Evolutionary conservation across 176 grass and related monocot genomes (phyloP).

Genomic region (Saccharum officinarum): DNA sequence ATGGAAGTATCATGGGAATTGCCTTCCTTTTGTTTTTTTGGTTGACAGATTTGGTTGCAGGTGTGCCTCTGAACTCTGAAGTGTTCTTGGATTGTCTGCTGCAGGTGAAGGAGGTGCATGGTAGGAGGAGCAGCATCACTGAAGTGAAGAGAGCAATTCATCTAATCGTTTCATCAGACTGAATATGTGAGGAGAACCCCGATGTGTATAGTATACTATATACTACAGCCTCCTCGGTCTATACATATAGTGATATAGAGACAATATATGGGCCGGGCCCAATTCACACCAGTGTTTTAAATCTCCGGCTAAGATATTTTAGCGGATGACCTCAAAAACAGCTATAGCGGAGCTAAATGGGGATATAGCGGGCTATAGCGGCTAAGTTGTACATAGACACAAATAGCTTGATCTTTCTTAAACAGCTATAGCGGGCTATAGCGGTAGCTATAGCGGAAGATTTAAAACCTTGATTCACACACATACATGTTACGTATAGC

Average conservation of each 20-base stretch:
- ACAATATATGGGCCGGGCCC: background rate
- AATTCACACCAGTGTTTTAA: background rate
- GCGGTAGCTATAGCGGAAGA: too few relatives aligned
- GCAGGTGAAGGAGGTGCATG: conserved; percentile 65
- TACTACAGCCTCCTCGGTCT: too few relatives aligned
- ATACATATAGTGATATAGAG: too few relatives aligned
- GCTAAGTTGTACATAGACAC: too few relatives aligned
- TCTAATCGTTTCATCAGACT: conserved; percentile 43
- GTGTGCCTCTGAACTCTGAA: background rate
- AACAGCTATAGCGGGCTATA: too few relatives aligned
- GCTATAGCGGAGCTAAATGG: too few relatives aligned
- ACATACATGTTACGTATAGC: too few relatives aligned
- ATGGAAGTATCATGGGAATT: background rate
- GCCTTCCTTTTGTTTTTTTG: background rate
- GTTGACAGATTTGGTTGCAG: background rate
- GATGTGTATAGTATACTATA: background rate
- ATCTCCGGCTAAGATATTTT: too few relatives aligned
- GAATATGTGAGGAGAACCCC: background rate
- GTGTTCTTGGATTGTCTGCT: background rate
- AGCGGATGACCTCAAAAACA: too few relatives aligned
- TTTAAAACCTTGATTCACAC: too few relatives aligned
- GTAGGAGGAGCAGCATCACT: conserved; percentile 71
- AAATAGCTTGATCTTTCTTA: too few relatives aligned
- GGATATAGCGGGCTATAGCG: too few relatives aligned
- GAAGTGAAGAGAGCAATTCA: conserved; percentile 81